Evolutionary conservation across 768 basidiomycete genomes (phyloP), one percentile per base, ranked within the genome.

Genomic region (Agaricus blazei): DNA sequence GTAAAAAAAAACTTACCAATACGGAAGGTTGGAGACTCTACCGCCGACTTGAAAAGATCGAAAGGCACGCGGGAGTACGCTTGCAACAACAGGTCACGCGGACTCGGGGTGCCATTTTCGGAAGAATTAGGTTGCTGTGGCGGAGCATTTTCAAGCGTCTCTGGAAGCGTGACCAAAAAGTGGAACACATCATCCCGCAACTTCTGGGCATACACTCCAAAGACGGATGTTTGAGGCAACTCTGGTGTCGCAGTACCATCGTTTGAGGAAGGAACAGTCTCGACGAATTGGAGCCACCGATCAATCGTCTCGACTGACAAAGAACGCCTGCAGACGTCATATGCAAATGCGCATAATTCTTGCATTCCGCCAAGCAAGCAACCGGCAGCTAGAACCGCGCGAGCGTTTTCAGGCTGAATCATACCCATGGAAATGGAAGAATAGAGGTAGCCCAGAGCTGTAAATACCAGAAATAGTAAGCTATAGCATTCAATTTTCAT

Each of bases 351-450:
- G 69, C 85, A 88, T 36, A 95, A 75, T 36, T 94, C 90, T 44
- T 92, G 84, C 88, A 94, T 88, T 43, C 90, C 91, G 51, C 90
- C 90, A 44, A 94, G 80, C 34, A 93, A 75, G 69, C 85, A 90
- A 12, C 87, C 88, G 44, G 91, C 88, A 45, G 92, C 90, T 48
- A 96, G 83, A 38, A 93, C 88, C 19, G 84, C 85, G 65, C 91
- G 84, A 54, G 91, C 88, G 70, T 94, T 94, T 64, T 84, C 80
- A 49, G 88, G 80, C 63, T 79, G 81, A 61, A 95, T 78, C 58
- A 84, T 70, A 64, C 74, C 80, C 60, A 90, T 70, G 48, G 88
- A 87, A 57, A 84, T 74, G 56, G 83, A 80, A 48, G 88, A 92
- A 69, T 90, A 90, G 48, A 88, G 81, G 71, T 88, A 90, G 49